A percentile compares a stretch with the other conserved stretches of the same genome.
These are phyloP conservation scores for Sporothrix luriei DNA, from an alignment of 2,329 filamentous ascomycete genomes.

Conservation along the genomic window DNA sequence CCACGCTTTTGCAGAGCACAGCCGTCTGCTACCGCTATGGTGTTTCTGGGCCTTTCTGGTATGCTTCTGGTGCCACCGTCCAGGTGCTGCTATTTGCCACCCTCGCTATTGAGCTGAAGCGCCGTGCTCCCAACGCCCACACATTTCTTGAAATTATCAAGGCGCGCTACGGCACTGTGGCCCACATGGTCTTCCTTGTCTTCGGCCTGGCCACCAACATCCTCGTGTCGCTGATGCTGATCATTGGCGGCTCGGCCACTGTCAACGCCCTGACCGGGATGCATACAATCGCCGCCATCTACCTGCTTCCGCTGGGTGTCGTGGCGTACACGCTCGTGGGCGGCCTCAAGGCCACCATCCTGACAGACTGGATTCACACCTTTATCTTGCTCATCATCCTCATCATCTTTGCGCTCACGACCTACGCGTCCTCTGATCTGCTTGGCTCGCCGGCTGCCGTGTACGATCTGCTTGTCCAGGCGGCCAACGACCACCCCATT, in stretches of 20 bases:
- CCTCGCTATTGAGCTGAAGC: conserved; percentile 85
- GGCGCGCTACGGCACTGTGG: conserved; percentile 71
- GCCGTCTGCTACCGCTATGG: conserved; percentile 83
- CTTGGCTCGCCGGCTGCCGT: conserved; percentile 76
- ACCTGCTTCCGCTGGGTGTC: conserved; percentile 78
- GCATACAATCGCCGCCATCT: conserved; percentile 78
- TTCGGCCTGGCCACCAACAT: conserved; percentile 86
- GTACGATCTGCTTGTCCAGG: conserved; percentile 74
- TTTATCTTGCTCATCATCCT: conserved; percentile 84
- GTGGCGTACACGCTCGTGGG: conserved; percentile 76
- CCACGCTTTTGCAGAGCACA: conserved; percentile 76
- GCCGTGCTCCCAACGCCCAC: conserved; percentile 83
- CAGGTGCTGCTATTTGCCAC: conserved; percentile 90
- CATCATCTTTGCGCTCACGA: conserved; percentile 78
- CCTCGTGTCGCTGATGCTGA: conserved; percentile 83
- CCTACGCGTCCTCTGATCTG: conserved; percentile 72
- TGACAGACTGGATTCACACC: conserved; percentile 85
- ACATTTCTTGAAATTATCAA: conserved; percentile 81
- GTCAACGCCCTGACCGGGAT: conserved; percentile 72
- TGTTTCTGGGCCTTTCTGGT: conserved; percentile 63
- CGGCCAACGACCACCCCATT: conserved; percentile 70
- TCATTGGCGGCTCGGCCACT: conserved; percentile 81
- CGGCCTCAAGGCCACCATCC: conserved; percentile 83
- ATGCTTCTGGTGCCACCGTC: conserved; percentile 72
- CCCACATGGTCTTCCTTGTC: conserved; percentile 77